Evolutionary conservation across 192 early-diverging fungal genomes (phyloP), one percentile per base, ranked within the genome.

Genomic region (Coemansia sp.): DNA sequence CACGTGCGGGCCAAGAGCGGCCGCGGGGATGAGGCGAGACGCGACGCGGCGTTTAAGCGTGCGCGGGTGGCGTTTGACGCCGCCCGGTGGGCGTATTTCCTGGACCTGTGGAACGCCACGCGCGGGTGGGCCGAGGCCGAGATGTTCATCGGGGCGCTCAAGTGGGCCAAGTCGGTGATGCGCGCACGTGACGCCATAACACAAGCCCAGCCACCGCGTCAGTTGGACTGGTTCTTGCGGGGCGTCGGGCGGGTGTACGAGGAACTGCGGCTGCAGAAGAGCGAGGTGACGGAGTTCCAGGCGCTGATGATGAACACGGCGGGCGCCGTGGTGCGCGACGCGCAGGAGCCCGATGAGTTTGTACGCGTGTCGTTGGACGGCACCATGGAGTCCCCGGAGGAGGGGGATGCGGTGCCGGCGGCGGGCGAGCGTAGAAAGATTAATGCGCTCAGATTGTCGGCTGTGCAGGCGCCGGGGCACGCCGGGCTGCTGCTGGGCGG

Each of bases 211-310:
- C 15, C 30, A 24, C 42, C 34, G 23, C 44, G 67, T 19, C 19
- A 41, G 7, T 37, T 78, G 53, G 45, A 44, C 3, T 72, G 66
- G 69, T 52, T 67, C 24, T 22, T 72, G 41, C 66, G 51, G 11
- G 51, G 55, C 23, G 17, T 78, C 4, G 46, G 59, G 13, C 44
- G 62, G 50, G 33, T 53, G 12, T 61, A 46, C 46, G 69, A 68
- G 17, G 75, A 78, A 50, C 61, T 69, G 38, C 56, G 62, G 22
- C 33, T 49, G 62, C 66, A 78, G 53, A 53, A 59, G 34, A 56
- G 52, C 47, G 75, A 78, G 52, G 69, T 61, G 13, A 68, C 58
- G 2, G 69, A 78, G 62, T 78, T 78, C 66, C 66, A 72, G 62
- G 69, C 75, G 14, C 50, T 66, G 27, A 47, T 78, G 27, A 64